A percentile compares a stretch with the other conserved stretches of the same genome.
Evolutionary conservation across 306 rosid genomes (phyloP).

Genomic region (Malus sylvestris): DNA sequence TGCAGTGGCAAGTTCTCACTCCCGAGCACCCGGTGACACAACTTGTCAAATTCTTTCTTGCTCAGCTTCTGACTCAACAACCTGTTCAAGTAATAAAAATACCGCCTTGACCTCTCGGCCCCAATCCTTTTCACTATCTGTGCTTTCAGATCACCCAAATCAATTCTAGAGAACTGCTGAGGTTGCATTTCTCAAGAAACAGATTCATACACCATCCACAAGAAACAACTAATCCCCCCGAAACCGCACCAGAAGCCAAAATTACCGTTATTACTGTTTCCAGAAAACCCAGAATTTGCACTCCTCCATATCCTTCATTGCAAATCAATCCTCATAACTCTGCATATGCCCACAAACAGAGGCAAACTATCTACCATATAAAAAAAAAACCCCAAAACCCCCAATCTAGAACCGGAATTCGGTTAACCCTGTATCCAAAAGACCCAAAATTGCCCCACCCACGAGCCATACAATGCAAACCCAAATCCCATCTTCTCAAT

Average conservation of each 20-base stretch:
- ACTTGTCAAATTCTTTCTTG: conserved; percentile 76
- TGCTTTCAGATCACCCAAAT: conserved; percentile 82
- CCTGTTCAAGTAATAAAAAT: conserved; percentile 63
- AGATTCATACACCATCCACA: conserved; percentile 69
- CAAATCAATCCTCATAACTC: conserved; percentile 27
- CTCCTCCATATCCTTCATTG: conserved; percentile 41
- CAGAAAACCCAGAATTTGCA: conserved; percentile 42
- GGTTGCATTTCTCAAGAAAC: conserved; percentile 86
- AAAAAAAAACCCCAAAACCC: conserved; percentile 26
- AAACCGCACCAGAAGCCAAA: conserved; percentile 38
- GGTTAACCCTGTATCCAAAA: conserved; percentile 26
- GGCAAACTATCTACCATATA: conserved; percentile 18
- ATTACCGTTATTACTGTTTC: conserved; percentile 39
- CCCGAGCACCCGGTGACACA: conserved; percentile 66
- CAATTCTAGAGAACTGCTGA: conserved; percentile 80
- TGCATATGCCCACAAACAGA: conserved; percentile 26
- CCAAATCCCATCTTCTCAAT: conserved; percentile 54
- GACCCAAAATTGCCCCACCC: conserved; percentile 35
- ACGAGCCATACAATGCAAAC: conserved; percentile 45
- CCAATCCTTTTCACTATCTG: conserved; percentile 82
- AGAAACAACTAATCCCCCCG: conserved; percentile 31
- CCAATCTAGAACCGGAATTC: conserved; percentile 31
- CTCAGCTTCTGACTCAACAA: conserved; percentile 80
- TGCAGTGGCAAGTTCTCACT: conserved; percentile 78
- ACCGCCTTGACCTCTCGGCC: conserved; percentile 60